These are phyloP conservation scores for Evansstolkia leycettana DNA, from an alignment of 495 filamentous ascomycete species.

Conservation along the genomic window DNA sequence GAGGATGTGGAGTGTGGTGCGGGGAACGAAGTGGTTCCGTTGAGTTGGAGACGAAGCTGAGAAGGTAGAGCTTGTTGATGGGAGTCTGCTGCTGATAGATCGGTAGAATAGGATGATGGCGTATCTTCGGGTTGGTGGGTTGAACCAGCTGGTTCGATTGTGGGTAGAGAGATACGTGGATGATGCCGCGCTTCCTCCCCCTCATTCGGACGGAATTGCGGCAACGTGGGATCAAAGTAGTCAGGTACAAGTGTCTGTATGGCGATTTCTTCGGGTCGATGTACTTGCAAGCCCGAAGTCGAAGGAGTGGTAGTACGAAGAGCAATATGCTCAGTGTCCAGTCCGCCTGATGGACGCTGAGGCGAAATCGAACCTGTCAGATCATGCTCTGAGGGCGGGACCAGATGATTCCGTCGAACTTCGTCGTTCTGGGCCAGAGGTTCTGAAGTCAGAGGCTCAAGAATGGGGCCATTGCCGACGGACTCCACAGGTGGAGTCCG, in stretches of 20 bases:
- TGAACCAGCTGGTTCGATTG: no score
- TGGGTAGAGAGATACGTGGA: no score
- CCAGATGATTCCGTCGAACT: conserved; percentile 16
- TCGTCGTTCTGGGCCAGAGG: conserved; percentile 12
- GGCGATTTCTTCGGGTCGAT: no score
- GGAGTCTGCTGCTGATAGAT: background rate
- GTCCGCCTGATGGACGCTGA: conserved; percentile 1
- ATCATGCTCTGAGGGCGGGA: conserved; percentile 7
- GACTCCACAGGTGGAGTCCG: conserved; percentile 12
- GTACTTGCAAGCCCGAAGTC: background rate
- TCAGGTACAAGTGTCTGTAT: background rate
- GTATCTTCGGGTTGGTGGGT: conserved; percentile 3
- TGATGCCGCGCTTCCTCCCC: conserved; percentile 5
- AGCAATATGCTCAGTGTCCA: conserved; percentile 3
- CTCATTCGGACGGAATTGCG: conserved; percentile 52
- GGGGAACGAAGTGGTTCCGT: conserved; percentile 22
- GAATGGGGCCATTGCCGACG: conserved; percentile 9
- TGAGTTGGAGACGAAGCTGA: conserved; percentile 21
- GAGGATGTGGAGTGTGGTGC: conserved; percentile 20
- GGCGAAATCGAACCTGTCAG: conserved; percentile 7
- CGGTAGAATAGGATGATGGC: background rate
- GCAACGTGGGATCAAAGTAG: conserved; percentile 54
- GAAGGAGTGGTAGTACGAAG: background rate
- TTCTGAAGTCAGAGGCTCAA: conserved; percentile 12
- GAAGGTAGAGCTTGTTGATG: conserved; percentile 10